phyloP scores from a whole-genome alignment of 345 rosid species.

The Trapa incisa region DNA sequence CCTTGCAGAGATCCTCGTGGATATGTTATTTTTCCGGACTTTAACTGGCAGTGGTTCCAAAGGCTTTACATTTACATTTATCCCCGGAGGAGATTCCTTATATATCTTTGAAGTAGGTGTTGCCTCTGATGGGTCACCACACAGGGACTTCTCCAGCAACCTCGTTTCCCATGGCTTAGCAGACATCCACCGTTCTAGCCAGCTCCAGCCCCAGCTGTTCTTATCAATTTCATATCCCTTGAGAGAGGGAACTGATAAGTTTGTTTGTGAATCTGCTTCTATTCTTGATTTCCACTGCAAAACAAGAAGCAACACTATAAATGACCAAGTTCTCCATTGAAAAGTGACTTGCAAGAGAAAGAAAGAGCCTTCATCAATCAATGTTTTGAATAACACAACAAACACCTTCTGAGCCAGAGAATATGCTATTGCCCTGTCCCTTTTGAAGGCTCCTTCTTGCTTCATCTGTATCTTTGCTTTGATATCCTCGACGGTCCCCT shows the following conservation, averaged over 20 bases:
- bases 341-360: background rate
- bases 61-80: conserved; percentile 31
- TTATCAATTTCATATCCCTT: conserved; percentile 58
- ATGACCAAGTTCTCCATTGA: background rate
- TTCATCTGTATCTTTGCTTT: conserved; percentile 65
- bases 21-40: conserved; percentile 62
- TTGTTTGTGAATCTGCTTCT: conserved; percentile 21
- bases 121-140: conserved; percentile 22
- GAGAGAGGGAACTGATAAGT: conserved; percentile 23
- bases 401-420: conserved; percentile 77
- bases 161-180: conserved; percentile 95
- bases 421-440: conserved; percentile 88
- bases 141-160: conserved; percentile 49
- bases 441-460: conserved; percentile 84
- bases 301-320: background rate
- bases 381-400: background rate
- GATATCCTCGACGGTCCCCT: conserved; percentile 68
- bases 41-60: conserved; percentile 33
- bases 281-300: conserved; percentile 12
- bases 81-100: conserved; percentile 12
- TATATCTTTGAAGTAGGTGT: conserved; percentile 33
- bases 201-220: conserved; percentile 91
- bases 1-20: conserved; percentile 64
- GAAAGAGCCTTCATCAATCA: background rate
- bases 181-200: conserved; percentile 99